phyloP scores from a whole-genome alignment of 2,329 filamentous ascomycete genomes.

The Fusarium robinianum region DNA sequence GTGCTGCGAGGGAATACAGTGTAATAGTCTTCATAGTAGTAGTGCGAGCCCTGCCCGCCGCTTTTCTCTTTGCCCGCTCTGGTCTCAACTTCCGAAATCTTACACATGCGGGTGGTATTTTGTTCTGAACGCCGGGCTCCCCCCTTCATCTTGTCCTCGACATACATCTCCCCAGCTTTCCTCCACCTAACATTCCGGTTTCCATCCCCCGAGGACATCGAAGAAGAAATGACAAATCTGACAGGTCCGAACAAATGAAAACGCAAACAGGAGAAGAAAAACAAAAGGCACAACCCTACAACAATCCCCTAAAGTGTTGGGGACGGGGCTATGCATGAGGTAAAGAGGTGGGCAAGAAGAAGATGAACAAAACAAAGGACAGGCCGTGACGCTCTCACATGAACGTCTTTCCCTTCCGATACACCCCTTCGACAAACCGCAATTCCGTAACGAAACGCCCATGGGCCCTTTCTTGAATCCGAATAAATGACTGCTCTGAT shows the following conservation, averaged over 20 bases:
- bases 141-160: conserved; percentile 16
- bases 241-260: conserved; percentile 30
- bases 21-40: conserved; percentile 13
- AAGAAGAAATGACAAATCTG: conserved; percentile 24
- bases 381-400: conserved; percentile 15
- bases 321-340: conserved; percentile 12
- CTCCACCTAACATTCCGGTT: conserved; percentile 10
- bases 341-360: conserved; percentile 19
- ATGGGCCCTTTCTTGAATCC: conserved; percentile 26
- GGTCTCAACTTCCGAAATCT: conserved; percentile 32
- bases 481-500: conserved; percentile 34
- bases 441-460: conserved; percentile 34
- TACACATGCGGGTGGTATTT: conserved; percentile 37
- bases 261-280: conserved; percentile 19
- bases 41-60: conserved; percentile 20
- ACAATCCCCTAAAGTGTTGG: conserved; percentile 1
- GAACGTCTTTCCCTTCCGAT: conserved; percentile 22
- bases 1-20: conserved; percentile 20
- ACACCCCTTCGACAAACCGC: conserved; percentile 24
- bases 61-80: conserved; percentile 11
- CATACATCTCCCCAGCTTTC: conserved; percentile 10
- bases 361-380: conserved; percentile 21
- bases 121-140: conserved; percentile 38
- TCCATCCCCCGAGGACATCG: conserved; percentile 14
- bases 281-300: conserved; percentile 20